Percentiles rank a stretch among this genome's conserved stretches.
phyloP scores from a whole-genome alignment of 2,329 filamentous ascomycete species.

The Claviceps pazoutovae region DNA sequence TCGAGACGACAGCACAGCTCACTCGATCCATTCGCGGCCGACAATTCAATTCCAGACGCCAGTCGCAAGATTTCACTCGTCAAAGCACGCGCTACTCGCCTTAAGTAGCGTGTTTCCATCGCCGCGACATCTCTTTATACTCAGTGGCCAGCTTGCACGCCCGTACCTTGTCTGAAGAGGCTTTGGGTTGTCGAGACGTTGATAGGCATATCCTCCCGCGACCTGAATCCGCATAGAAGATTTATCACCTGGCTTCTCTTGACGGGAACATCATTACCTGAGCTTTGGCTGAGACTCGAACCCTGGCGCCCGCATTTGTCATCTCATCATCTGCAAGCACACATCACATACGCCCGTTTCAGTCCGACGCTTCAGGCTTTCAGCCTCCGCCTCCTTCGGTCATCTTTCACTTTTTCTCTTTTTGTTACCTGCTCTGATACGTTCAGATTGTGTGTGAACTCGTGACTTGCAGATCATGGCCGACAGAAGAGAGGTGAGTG shows the following conservation, averaged over 20 bases:
- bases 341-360: not conserved
- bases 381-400: not conserved
- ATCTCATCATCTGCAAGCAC: not conserved
- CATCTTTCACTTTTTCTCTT: not conserved
- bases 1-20: no score
- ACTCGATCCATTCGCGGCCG: not conserved
- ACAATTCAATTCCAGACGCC: not conserved
- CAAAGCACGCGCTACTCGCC: not conserved
- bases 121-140: not conserved
- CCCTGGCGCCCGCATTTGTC: not conserved
- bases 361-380: not conserved
- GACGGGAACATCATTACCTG: not conserved
- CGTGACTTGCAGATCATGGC: not conserved
- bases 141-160: not conserved
- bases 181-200: not conserved
- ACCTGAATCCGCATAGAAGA: not conserved
- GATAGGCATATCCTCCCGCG: not conserved
- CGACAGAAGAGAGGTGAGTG: slow-evolving; percentile 7
- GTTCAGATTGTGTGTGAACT: not conserved
- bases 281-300: not conserved
- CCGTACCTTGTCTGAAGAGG: not conserved
- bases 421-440: not conserved
- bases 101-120: not conserved
- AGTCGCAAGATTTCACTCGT: not conserved
- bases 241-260: not conserved